phyloP scores from a whole-genome alignment of 129 eudicot species.

The Flaveria brownii region DNA sequence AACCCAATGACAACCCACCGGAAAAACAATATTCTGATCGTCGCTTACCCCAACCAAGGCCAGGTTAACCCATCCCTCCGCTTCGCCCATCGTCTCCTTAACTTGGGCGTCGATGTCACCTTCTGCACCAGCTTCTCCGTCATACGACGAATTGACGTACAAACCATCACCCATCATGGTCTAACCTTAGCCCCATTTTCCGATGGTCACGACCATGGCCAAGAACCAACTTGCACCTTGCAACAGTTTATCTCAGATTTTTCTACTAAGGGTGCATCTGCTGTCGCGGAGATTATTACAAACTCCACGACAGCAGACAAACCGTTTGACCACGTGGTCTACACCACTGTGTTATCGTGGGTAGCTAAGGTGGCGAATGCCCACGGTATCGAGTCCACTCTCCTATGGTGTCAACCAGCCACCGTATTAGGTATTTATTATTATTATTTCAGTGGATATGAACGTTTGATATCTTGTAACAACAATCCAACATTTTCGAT shows the following conservation, averaged over 20 bases:
- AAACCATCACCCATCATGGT: constrained; percentile 21
- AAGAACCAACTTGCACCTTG: constrained; percentile 23
- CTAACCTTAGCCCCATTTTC: constrained; percentile 29
- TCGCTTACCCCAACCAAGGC: constrained; percentile 44
- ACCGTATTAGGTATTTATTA: constrained; percentile 43
- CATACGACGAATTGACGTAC: constrained; percentile 5
- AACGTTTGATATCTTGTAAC: constrained; percentile 7
- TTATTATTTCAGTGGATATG: constrained; percentile 38
- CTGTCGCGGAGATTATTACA: constrained; percentile 22
- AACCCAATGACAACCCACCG: not conserved
- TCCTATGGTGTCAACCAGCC: constrained; percentile 63
- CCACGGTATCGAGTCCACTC: constrained; percentile 29
- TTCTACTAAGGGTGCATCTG: not conserved
- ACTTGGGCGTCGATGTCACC: constrained; percentile 42
- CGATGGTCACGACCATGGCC: constrained; percentile 24
- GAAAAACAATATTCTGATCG: constrained; percentile 26
- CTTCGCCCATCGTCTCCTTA: constrained; percentile 32
- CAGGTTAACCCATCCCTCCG: constrained; percentile 50
- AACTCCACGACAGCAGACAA: not conserved
- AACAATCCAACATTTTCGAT: constrained; percentile 17
- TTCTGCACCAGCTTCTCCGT: constrained; percentile 25
- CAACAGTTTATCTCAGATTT: constrained; percentile 24
- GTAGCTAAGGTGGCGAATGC: constrained; percentile 44
- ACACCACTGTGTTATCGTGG: constrained; percentile 49
- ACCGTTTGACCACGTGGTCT: constrained; percentile 40